A percentile compares a stretch with the other conserved stretches of the same genome.
phyloP scores from a whole-genome alignment of 202 grass and related monocot species.

The Zizania palustris region DNA sequence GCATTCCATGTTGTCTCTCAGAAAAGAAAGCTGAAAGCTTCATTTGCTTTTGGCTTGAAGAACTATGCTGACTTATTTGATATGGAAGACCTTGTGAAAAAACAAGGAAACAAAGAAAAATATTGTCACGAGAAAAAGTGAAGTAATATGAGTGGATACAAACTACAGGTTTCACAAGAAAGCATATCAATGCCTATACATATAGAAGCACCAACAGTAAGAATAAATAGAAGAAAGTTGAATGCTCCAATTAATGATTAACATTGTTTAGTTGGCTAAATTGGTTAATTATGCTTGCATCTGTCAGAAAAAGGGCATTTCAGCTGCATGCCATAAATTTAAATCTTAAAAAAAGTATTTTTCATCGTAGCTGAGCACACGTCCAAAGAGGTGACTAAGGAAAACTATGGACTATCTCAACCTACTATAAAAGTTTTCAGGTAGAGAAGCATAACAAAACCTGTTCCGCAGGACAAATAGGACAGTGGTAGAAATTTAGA shows the following conservation, averaged over 20 bases:
- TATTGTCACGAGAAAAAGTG: slow-evolving; percentile 6
- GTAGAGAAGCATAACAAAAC: background rate
- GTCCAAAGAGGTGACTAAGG: background rate
- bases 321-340: background rate
- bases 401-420: background rate
- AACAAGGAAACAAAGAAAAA: slow-evolving; percentile 19
- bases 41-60: slow-evolving; percentile 67
- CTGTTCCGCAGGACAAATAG: background rate
- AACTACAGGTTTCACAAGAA: slow-evolving; percentile 12
- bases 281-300: background rate
- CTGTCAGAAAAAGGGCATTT: background rate
- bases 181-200: background rate
- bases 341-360: background rate
- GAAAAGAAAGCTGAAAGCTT: slow-evolving; percentile 92
- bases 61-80: slow-evolving; percentile 62
- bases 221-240: background rate
- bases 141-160: slow-evolving; percentile 8
- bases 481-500: background rate
- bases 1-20: slow-evolving; percentile 48
- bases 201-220: background rate
- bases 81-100: slow-evolving; percentile 63
- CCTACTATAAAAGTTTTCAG: slow-evolving; percentile 2
- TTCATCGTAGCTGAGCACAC: slow-evolving; percentile 19
- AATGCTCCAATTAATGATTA: background rate
- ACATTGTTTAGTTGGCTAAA: background rate